These are phyloP conservation scores for Phytopythium boreale DNA, from an alignment of 352 stramenopile genomes.

Conservation along the genomic window DNA sequence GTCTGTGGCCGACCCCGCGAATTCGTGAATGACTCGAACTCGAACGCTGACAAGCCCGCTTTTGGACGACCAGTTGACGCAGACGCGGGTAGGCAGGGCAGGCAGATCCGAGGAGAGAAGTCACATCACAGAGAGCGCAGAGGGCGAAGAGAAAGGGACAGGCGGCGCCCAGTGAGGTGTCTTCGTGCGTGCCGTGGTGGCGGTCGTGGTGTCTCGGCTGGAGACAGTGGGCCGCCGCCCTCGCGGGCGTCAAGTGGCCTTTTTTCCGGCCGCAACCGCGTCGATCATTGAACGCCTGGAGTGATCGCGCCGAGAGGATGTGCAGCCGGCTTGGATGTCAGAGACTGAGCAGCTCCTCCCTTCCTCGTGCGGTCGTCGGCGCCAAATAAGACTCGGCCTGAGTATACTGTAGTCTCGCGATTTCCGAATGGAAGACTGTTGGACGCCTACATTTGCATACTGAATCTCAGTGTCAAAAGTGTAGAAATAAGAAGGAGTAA, in stretches of 20 bases:
- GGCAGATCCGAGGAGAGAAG: conserved; percentile 2
- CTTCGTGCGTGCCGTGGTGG: no score
- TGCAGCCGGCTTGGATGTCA: background rate
- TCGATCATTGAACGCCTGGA: background rate
- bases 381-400: background rate
- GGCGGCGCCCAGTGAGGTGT: background rate
- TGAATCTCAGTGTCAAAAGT: no score
- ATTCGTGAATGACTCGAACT: background rate
- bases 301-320: background rate
- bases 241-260: conserved; percentile 1
- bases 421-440: no score
- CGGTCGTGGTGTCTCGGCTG: background rate
- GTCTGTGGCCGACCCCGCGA: background rate
- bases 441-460: no score
- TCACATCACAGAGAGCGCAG: background rate
- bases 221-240: background rate
- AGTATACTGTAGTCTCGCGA: no score
- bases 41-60: no score
- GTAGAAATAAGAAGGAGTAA: no score
- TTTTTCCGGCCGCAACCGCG: background rate
- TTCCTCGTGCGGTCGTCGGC: no score
- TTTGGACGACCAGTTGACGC: background rate
- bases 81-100: background rate
- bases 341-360: background rate
- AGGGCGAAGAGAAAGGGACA: background rate